Base-by-base conservation (phyloP, 192 early-diverging fungal species). In the Umbelopsis vinacea region DNA sequence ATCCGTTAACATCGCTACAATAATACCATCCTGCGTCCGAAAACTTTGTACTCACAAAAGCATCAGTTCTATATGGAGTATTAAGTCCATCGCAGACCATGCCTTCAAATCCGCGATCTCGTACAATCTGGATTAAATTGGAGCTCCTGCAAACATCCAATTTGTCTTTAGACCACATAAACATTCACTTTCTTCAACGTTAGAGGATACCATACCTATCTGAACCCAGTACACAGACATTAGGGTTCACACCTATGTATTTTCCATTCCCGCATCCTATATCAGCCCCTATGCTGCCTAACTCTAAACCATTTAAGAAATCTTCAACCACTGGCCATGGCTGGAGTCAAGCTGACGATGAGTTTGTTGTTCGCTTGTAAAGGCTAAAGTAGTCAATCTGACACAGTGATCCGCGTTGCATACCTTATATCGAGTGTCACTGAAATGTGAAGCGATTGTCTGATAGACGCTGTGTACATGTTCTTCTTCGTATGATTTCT, bases 221-320 rank as follows among this genome's bases (percentile, higher is more conserved):
- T 0, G 92, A 94, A 52, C 96, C 97, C 38, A 95, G 68, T 46
- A 93, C 89, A 71, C 87, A 87, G 8, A 96, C 76, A n/a, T 89
- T 85, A n/a, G 79, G 80, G 72, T 97, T 96, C 4, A 97, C 92
- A 35, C 90, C 91, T 75, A 99, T 84, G 75, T 99, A 99, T 79
- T 99, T 99, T 50, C 97, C 97, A 81, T 99, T 99, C 12, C 97
- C 97, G 74, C 97, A 97, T 19, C 97, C 97, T 26, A 99, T 89
- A 81, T 99, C 97, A 2, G 92, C 93, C 14, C 97, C 97, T 3
- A 99, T 33, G 60, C 91, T 92, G 6, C 93, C 95, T 4, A 74
- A 6, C 0, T 85, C 77, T 67, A 90, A 83, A 0, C 69, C 80
- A 29, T 71, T 74, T 7, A 99, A 79, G 69, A 96, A 99, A 22